These are phyloP conservation scores for Blepharisma undulans DNA, from an alignment of 169 alveolate species.

Conservation along the genomic window DNA sequence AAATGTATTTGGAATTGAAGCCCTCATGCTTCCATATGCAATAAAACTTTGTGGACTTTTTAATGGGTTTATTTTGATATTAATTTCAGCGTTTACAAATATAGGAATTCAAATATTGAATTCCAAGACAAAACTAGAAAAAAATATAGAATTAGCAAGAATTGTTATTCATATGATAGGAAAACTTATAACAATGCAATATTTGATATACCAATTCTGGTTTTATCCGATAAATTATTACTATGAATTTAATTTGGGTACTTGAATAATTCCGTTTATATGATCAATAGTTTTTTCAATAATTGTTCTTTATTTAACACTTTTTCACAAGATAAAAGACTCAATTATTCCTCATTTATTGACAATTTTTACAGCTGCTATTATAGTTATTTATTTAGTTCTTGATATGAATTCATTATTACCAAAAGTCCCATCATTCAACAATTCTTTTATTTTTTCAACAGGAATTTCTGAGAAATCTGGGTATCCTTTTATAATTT, in stretches of 20 bases:
- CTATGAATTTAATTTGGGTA: not conserved
- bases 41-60: not conserved
- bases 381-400: not conserved
- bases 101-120: not conserved
- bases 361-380: not conserved
- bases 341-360: not conserved
- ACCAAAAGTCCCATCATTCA: not conserved
- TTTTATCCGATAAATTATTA: not conserved
- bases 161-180: not conserved
- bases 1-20: not conserved
- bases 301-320: not conserved
- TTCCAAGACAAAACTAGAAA: not conserved
- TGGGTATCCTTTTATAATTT: not conserved
- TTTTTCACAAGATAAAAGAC: not conserved
- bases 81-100: not conserved
- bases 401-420: not conserved
- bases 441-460: not conserved
- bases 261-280: not conserved
- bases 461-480: not conserved
- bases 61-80: not conserved
- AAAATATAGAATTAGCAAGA: not conserved
- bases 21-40: not conserved
- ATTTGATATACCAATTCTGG: not conserved
- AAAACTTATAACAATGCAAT: not conserved
- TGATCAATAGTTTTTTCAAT: not conserved